A percentile compares a stretch with the other conserved stretches of the same genome.
These are phyloP conservation scores for Termitomyces sp. DNA, from an alignment of 768 basidiomycete species.

Conservation along the genomic window DNA sequence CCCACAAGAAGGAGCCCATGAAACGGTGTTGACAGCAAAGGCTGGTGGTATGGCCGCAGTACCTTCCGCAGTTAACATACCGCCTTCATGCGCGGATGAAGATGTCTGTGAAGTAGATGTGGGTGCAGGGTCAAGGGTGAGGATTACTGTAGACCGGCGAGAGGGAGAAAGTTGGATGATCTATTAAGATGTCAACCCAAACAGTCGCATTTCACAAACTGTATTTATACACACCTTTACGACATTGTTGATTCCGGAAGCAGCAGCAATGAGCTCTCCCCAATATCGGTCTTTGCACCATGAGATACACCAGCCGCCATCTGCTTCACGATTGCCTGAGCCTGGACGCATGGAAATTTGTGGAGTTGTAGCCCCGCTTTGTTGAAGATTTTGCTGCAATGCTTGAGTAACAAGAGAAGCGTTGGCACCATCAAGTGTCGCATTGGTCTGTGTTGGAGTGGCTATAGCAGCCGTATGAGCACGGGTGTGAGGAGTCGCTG, in stretches of 20 bases:
- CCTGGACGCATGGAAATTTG: constrained; percentile 21
- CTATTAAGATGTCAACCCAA: constrained; percentile 25
- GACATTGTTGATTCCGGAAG: constrained; percentile 63
- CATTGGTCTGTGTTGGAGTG: constrained; percentile 63
- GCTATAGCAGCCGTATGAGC: constrained; percentile 55
- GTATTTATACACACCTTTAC: constrained; percentile 56
- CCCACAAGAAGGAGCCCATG: constrained; percentile 95
- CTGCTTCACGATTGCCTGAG: constrained; percentile 67
- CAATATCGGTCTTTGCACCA: constrained; percentile 98
- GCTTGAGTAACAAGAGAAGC: constrained; percentile 61
- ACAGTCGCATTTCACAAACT: neutral
- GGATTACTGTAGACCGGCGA: constrained; percentile 58
- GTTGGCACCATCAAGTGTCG: constrained; percentile 49
- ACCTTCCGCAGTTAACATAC: constrained; percentile 17
- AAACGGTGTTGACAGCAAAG: constrained; percentile 71
- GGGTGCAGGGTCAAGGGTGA: constrained; percentile 53
- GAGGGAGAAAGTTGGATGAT: constrained; percentile 70
- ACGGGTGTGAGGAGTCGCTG: constrained; percentile 34
- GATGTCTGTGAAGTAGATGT: constrained; percentile 12
- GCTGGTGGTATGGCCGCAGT: constrained; percentile 30
- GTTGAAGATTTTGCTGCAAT: constrained; percentile 45
- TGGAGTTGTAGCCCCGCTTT: constrained; percentile 14
- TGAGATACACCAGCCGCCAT: constrained; percentile 88
- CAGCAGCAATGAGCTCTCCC: constrained; percentile 84
- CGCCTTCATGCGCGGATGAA: constrained; percentile 13